Conservation (phyloP, 192 early-diverging fungal species). For the Linnemannia hyalina region DNA sequence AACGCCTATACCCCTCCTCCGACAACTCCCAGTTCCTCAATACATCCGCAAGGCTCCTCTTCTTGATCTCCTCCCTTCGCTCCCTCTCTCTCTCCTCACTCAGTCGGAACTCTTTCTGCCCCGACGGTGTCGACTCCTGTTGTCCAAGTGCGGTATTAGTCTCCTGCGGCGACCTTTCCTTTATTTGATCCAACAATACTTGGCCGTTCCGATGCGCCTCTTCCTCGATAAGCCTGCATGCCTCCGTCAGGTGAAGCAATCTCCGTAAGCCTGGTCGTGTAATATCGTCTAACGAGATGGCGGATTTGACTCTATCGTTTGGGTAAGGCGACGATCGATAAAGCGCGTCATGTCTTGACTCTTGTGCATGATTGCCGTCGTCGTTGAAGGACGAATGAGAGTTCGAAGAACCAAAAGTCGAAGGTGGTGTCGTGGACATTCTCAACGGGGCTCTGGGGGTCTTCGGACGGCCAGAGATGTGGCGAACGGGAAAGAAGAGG, state of each 20-base stretch:
- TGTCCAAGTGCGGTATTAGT: not conserved
- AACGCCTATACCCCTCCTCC: not conserved
- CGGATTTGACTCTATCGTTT: not conserved
- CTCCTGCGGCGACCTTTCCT: not conserved
- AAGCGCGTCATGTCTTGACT: not conserved
- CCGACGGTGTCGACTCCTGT: not conserved
- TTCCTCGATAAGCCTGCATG: not conserved
- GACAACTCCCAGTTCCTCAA: not conserved
- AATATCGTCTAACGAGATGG: not conserved
- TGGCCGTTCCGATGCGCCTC: not conserved
- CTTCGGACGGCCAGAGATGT: not conserved
- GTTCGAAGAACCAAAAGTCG: not conserved
- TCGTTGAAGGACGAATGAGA: not conserved
- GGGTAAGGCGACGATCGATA: not conserved
- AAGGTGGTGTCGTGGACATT: not conserved
- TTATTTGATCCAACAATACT: not conserved
- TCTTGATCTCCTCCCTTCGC: not conserved
- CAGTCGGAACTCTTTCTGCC: not conserved
- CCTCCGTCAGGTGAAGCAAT: not conserved
- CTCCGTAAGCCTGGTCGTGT: not conserved
- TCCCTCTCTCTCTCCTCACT: not conserved
- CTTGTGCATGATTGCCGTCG: not conserved
- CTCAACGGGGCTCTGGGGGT: not conserved
- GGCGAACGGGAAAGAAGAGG: not conserved
- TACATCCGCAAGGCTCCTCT: not conserved